Base-by-base conservation (phyloP, 495 filamentous ascomycete species). In the Beverwykella pulmonaria region DNA sequence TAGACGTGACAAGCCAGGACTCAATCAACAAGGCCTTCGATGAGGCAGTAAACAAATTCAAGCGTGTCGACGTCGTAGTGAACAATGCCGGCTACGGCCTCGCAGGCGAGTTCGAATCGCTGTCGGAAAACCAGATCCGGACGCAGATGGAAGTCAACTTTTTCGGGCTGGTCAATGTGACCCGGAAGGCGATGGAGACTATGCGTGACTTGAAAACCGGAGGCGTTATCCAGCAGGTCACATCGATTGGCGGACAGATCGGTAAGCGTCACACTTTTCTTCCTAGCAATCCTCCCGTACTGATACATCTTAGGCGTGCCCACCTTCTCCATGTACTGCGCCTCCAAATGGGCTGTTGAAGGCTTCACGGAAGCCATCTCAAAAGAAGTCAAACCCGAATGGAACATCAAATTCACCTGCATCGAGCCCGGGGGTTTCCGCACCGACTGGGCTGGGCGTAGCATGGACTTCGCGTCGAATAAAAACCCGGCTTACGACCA, bases 191-290 rank as follows among this genome's bases (percentile, higher is more conserved):
- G 9, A 74, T 81, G 67, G 67, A 77, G 59, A 63, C 74, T 6
- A 79, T 81, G 79, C 69, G 79, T 10, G 73, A 75, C 46, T 67
- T 75, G 63, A 75, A 75, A 49, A 72, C 61, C 14, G 78, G 79
- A 4, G 79, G 79, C 1, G 49, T 77, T 41, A 80, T 82, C 47
- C 77, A 80, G 70, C 78, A 80, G 68, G 70, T 81, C n/a, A 79
- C 78, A 1, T 76, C 73, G 8, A 77, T 80, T 57, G 76, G 76
- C 10, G 79, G 78, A 0, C 79, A 80, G 69, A 30, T 69, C 0
- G 75, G 71, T 65, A 23, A 59, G 68, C 55, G n/a, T n/a, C n/a
- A n/a, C n/a, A n/a, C n/a, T n/a, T n/a, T n/a, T n/a, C n/a, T n/a
- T n/a, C n/a, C n/a, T n/a, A n/a, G n/a, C n/a, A n/a, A n/a, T n/a